Evolutionary conservation across 2,329 filamentous ascomycete species (phyloP), one percentile per base, ranked within the genome.

Genomic region (Aotearoamyces nothofagi): DNA sequence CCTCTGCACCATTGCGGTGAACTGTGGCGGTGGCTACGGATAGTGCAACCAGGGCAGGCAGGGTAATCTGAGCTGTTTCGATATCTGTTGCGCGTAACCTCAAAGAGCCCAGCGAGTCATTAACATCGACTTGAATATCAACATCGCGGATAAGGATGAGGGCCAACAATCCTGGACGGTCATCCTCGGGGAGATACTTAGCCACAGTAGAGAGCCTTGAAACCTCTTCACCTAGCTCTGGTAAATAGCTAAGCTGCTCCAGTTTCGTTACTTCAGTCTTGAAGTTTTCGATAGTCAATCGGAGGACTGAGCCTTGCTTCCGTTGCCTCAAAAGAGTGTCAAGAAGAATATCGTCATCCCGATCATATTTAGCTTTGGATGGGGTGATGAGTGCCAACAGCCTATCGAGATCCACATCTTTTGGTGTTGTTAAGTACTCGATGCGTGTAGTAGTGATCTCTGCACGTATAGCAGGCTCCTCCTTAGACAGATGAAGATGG

Each of bases 151-250:
- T 51, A 16, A 71, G 60, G 1, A 66, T 61, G 20, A 98, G 59
- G 0, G 77, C 84, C 20, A 98, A 60, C 12, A 96, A 60, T 0
- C 90, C 90, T 2, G 90, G 90, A 2, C 86, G 70, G 43, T 98
- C 87, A 51, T 98, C 90, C 42, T 98, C 87, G 0, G 90, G 87
- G 3, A 98, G 63, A 49, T 96, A 96, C 48, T 94, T 96, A 5
- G 87, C 70, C 15, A 98, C 83, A 1, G 75, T 86, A 1, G 84
- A 81, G 4, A 98, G 60, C 39, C 79, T 82, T 5, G 77, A 66
- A 27, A 96, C 51, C 44, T 98, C 90, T 38, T 80, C 75, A 1
- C 69, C 76, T 6, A 98, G 63, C 8, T 66, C 64, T 5, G 76
- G 69, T 9, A 98, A 59, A 23, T 69, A 67, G 7, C 68, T 60